Evolutionary conservation across 2,329 filamentous ascomycete species (phyloP).

Genomic region (Huntiella omanensis): DNA sequence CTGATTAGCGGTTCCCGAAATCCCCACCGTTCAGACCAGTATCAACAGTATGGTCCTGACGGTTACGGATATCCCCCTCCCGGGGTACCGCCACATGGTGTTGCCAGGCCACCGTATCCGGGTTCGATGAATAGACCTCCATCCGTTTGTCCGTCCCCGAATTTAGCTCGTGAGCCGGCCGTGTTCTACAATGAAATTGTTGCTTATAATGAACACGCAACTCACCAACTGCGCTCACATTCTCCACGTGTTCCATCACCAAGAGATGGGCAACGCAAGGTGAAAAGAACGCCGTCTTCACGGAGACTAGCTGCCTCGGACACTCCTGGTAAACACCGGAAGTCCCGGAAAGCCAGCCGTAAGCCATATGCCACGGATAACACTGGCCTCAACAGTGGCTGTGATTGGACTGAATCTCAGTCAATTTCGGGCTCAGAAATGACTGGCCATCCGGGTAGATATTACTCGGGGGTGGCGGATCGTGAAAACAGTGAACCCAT

Average conservation of each 20-base stretch:
- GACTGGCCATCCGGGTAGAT: no score
- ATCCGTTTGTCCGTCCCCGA: neutral
- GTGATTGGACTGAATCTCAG: no score
- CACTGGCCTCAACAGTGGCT: no score
- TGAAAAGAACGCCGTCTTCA: neutral
- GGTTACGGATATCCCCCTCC: neutral
- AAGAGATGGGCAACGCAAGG: neutral
- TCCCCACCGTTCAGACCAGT: neutral
- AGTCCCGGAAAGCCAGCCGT: no score
- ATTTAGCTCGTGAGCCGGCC: conserved; percentile 3
- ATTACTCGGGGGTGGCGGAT: no score
- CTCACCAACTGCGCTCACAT: neutral
- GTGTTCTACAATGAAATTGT: conserved; percentile 4
- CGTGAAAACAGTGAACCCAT: no score
- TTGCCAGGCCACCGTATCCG: neutral
- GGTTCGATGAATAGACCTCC: neutral
- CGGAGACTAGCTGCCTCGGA: neutral
- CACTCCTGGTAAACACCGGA: neutral
- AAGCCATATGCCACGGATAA: no score
- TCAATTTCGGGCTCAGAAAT: neutral
- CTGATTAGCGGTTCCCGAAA: no score
- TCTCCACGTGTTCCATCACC: neutral
- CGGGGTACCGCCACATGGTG: neutral
- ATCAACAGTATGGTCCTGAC: neutral
- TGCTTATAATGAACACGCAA: neutral